Conservation (phyloP, 352 stramenopile species). For the Nothophytophthora sp. region DNA sequence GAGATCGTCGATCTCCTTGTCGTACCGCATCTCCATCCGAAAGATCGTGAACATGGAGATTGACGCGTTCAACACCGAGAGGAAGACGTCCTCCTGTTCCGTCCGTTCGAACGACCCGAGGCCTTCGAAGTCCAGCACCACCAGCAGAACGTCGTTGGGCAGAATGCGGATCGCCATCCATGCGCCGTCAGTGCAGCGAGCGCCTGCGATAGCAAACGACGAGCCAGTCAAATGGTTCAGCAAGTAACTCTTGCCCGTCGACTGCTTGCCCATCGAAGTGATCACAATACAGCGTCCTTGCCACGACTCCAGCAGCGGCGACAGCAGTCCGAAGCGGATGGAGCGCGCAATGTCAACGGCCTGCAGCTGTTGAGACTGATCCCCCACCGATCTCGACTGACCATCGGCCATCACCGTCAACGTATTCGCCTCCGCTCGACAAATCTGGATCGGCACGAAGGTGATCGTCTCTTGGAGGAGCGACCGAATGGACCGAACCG, state of each 20-base stretch:
- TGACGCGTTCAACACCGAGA: conserved; percentile 65
- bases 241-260: conserved; percentile 82
- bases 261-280: conserved; percentile 67
- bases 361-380: conserved; percentile 19
- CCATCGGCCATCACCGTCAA: conserved; percentile 62
- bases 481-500: conserved; percentile 1
- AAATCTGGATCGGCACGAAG: conserved; percentile 81
- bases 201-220: conserved; percentile 66
- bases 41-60: conserved; percentile 72
- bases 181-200: conserved; percentile 39
- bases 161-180: conserved; percentile 47
- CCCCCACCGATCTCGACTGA: conserved; percentile 15
- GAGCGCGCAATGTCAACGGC: conserved; percentile 54
- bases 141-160: conserved; percentile 41
- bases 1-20: conserved; percentile 78
- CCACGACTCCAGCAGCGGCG: conserved; percentile 40
- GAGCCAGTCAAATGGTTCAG: conserved; percentile 76
- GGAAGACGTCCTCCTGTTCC: conserved; percentile 68
- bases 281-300: conserved; percentile 34
- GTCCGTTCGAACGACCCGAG: conserved; percentile 65
- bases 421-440: conserved; percentile 58
- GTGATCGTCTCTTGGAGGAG: conserved; percentile 46
- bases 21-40: conserved; percentile 70
- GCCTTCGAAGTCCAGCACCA: conserved; percentile 82
- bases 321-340: conserved; percentile 42